Conservation (phyloP, 768 basidiomycete genomes). For the Thelephora ganbajun region DNA sequence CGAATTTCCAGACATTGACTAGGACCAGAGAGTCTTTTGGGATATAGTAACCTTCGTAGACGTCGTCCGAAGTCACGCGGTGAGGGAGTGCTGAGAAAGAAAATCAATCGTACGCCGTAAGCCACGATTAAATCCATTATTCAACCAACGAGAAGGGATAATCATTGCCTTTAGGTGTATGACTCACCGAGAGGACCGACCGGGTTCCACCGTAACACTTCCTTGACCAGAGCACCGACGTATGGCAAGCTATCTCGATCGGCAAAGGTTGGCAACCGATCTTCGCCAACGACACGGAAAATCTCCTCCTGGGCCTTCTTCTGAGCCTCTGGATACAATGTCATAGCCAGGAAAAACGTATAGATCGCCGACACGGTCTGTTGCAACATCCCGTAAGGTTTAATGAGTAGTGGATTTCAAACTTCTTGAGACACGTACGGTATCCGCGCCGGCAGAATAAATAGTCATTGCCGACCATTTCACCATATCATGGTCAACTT, state of each 20-base stretch:
- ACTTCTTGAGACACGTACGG: not conserved
- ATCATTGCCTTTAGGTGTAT: not conserved
- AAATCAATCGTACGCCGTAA: not conserved
- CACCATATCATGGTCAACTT: constrained; percentile 26
- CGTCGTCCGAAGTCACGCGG: constrained; percentile 18
- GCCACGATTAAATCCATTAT: not conserved
- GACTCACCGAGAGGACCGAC: constrained; percentile 19
- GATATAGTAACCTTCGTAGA: constrained; percentile 19
- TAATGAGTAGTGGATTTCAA: no score
- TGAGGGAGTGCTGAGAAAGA: constrained; percentile 17
- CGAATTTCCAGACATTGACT: constrained; percentile 19
- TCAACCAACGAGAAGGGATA: no score
- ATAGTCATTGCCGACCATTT: constrained; percentile 41
- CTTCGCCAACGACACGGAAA: constrained; percentile 16
- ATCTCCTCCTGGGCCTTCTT: constrained; percentile 25
- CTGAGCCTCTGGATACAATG: constrained; percentile 23
- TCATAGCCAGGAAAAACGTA: constrained; percentile 19
- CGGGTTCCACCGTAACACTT: constrained; percentile 23
- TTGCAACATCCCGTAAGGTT: not conserved
- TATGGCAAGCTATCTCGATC: constrained; percentile 7
- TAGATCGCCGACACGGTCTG: not conserved
- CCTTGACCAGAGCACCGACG: constrained; percentile 13
- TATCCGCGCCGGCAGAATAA: constrained; percentile 5
- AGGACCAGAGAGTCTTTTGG: constrained; percentile 21
- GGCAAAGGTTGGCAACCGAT: constrained; percentile 7